Percentiles rank a stretch among this genome's conserved stretches.
phyloP scores from a whole-genome alignment of 192 early-diverging fungal genomes.

The Dissophora ornata region DNA sequence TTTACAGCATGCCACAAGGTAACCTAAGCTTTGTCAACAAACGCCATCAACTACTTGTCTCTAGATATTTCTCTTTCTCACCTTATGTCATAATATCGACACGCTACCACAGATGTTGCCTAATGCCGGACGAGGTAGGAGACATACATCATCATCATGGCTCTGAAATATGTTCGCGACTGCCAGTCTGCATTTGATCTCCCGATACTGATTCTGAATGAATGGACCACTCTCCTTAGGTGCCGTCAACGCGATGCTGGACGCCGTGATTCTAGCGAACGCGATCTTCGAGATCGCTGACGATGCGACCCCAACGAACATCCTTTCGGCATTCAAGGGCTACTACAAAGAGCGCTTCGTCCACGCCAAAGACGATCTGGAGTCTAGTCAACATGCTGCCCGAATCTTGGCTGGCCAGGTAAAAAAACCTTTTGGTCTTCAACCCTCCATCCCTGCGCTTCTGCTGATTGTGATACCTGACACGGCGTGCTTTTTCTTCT shows the following conservation, averaged over 20 bases:
- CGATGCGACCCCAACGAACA: not conserved
- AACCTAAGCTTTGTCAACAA: not conserved
- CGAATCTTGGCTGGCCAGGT: slow-evolving; percentile 23
- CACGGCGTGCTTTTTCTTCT: not conserved
- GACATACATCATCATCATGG: not conserved
- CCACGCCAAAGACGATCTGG: slow-evolving; percentile 5
- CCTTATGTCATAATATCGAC: too few relatives aligned
- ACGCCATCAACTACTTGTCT: too few relatives aligned
- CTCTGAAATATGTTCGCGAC: not conserved
- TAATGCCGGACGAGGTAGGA: slow-evolving; percentile 13
- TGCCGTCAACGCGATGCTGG: slow-evolving; percentile 14
- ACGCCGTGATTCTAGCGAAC: slow-evolving; percentile 21
- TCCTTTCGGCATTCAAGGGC: slow-evolving; percentile 11
- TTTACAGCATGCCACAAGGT: slow-evolving; percentile 29
- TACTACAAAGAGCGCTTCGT: slow-evolving; percentile 20
- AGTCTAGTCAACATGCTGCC: slow-evolving; percentile 6
- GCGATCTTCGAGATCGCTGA: slow-evolving; percentile 20
- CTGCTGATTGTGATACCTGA: too few relatives aligned
- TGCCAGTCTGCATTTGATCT: too few relatives aligned
- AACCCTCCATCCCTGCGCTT: too few relatives aligned
- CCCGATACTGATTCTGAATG: not conserved
- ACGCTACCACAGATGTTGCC: slow-evolving; percentile 18
- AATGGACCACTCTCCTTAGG: not conserved
- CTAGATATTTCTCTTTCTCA: too few relatives aligned
- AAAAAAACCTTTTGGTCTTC: too few relatives aligned